Evolutionary conservation across 495 filamentous ascomycete species (phyloP).

Genomic region (Lasiosphaeria ovina): DNA sequence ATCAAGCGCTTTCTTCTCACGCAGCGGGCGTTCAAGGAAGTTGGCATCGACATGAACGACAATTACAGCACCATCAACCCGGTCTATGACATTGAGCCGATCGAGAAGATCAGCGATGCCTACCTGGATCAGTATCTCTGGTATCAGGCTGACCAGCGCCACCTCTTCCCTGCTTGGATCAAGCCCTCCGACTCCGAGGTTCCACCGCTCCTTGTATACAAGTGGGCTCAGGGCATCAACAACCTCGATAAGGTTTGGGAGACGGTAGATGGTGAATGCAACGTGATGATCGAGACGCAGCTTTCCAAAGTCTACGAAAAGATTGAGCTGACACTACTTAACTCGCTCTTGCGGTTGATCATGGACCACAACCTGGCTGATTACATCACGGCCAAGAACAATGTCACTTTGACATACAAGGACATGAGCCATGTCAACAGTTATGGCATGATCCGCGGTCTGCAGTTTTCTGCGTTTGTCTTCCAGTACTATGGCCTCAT

Average conservation of each 20-base stretch:
- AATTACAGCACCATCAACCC: constrained; percentile 99
- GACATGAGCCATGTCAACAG: constrained; percentile 99
- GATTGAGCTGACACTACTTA: constrained; percentile 94
- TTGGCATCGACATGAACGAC: constrained; percentile 99
- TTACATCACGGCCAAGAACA: constrained; percentile 99
- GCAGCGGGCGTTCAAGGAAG: constrained; percentile 97
- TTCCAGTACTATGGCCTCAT: constrained; percentile 99
- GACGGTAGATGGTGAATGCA: constrained; percentile 91
- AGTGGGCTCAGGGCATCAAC: constrained; percentile 99
- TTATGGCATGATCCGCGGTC: constrained; percentile 95
- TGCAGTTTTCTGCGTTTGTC: constrained; percentile 97
- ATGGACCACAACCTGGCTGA: constrained; percentile 99
- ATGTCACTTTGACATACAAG: constrained; percentile 98
- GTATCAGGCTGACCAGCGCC: constrained; percentile 98
- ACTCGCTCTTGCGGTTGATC: constrained; percentile 87
- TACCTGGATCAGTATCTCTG: constrained; percentile 98
- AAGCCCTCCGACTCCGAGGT: constrained; percentile 99
- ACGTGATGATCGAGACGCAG: constrained; percentile 98
- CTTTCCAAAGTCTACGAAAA: constrained; percentile 99
- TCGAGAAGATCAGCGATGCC: constrained; percentile 99
- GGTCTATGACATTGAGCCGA: constrained; percentile 98
- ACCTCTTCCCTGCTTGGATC: constrained; percentile 98
- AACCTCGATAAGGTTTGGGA: constrained; percentile 98
- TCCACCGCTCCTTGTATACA: constrained; percentile 93
- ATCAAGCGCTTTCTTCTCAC: constrained; percentile 99